A percentile compares a stretch with the other conserved stretches of the same genome.
phyloP scores from a whole-genome alignment of 345 rosid species.

The Melaleuca alternifolia region DNA sequence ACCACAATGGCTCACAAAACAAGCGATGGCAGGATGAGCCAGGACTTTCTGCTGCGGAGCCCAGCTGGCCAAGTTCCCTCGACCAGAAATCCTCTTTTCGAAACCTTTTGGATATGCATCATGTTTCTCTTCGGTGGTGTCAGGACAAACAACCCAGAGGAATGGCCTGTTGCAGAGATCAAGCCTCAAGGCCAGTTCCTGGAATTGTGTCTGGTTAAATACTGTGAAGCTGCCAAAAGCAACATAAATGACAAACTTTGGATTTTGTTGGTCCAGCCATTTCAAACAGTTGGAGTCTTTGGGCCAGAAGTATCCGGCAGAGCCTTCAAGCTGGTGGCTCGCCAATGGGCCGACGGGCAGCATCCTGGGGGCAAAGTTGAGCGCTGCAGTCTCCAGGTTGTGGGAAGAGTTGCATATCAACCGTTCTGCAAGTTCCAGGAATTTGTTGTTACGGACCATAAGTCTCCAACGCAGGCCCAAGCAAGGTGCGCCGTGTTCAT shows the following conservation, averaged over 20 bases:
- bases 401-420: no score
- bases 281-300: neutral
- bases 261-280: slow-evolving; percentile 1
- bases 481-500: no score
- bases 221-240: slow-evolving; percentile 6
- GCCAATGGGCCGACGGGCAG: no score
- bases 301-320: neutral
- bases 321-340: no score
- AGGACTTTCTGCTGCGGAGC: slow-evolving; percentile 12
- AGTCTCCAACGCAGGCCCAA: no score
- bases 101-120: slow-evolving; percentile 2
- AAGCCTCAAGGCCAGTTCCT: slow-evolving; percentile 2
- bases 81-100: neutral
- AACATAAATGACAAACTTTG: neutral
- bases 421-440: no score
- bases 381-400: no score
- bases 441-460: no score
- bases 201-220: neutral
- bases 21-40: slow-evolving; percentile 7
- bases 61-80: slow-evolving; percentile 12
- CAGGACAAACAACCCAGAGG: neutral
- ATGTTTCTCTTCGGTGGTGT: neutral
- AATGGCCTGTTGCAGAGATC: neutral
- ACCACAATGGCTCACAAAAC: slow-evolving; percentile 43
- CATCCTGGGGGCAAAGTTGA: no score